Conservation (phyloP, 345 rosid genomes). For the Lumnitzera littorea region DNA sequence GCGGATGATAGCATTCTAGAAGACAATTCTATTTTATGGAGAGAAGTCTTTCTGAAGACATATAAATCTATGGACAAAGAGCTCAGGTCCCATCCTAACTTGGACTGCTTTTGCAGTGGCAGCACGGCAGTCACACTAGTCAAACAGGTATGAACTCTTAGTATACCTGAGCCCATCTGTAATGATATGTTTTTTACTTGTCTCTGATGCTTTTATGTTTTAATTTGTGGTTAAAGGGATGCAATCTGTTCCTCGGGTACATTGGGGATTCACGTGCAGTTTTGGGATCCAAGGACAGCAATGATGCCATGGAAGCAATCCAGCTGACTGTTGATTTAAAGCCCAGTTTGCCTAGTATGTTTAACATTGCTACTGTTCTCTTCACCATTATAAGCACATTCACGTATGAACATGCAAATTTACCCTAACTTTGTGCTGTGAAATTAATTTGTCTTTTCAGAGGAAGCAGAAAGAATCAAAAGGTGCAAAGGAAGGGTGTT, state of each 20-base stretch:
- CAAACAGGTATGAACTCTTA: constrained; percentile 58
- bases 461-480: constrained; percentile 84
- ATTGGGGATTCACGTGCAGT: constrained; percentile 95
- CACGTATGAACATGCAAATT: too few relatives aligned
- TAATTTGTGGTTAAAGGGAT: constrained; percentile 40
- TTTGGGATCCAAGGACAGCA: constrained; percentile 58
- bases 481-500: constrained; percentile 88
- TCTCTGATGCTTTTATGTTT: background rate
- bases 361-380: background rate
- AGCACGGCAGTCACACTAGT: constrained; percentile 93
- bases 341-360: constrained; percentile 90
- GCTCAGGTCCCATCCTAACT: constrained; percentile 50
- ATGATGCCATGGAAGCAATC: constrained; percentile 59
- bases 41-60: constrained; percentile 80
- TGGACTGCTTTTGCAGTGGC: constrained; percentile 95
- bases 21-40: constrained; percentile 43
- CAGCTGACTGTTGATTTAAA: constrained; percentile 96
- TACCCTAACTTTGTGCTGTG: too few relatives aligned
- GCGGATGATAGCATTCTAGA: constrained; percentile 44
- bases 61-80: constrained; percentile 92
- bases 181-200: constrained; percentile 6
- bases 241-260: constrained; percentile 69
- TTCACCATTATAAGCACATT: too few relatives aligned
- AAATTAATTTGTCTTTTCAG: constrained; percentile 25
- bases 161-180: background rate